Evolutionary conservation across 768 basidiomycete genomes (phyloP).

Genomic region (Gelatoporia subvermispora): DNA sequence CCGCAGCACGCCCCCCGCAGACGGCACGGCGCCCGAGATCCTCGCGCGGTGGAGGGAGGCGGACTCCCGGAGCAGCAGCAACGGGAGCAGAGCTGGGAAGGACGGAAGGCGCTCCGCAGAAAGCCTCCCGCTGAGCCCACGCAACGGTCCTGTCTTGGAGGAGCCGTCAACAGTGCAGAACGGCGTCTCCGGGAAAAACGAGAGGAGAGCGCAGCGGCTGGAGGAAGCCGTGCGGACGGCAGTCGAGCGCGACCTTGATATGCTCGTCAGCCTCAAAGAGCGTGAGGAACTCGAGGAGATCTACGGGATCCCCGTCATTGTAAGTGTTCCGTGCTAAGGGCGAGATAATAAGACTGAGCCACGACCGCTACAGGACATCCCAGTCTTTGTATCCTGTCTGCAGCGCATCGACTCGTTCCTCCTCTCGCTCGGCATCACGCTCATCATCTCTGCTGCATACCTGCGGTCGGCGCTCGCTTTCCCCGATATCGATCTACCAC

Average conservation of each 20-base stretch:
- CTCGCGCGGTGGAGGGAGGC: constrained; percentile 24
- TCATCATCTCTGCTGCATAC: constrained; percentile 57
- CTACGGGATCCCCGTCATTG: constrained; percentile 76
- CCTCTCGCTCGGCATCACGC: constrained; percentile 61
- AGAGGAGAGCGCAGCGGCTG: not conserved
- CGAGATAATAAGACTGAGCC: not conserved
- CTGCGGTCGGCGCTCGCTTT: constrained; percentile 47
- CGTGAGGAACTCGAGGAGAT: constrained; percentile 76
- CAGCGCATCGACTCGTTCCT: constrained; percentile 73
- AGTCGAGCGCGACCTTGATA: constrained; percentile 63
- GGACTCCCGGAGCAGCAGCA: constrained; percentile 2
- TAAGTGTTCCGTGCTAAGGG: constrained; percentile 35
- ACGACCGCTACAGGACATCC: constrained; percentile 57
- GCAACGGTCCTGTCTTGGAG: constrained; percentile 2
- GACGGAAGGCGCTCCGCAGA: constrained; percentile 10
- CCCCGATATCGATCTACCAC: constrained; percentile 7
- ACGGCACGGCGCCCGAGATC: constrained; percentile 36
- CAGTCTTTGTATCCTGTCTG: constrained; percentile 72
- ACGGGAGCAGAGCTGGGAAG: constrained; percentile 10
- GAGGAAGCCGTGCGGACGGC: constrained; percentile 30
- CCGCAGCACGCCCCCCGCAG: constrained; percentile 57
- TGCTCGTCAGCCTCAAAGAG: constrained; percentile 55
- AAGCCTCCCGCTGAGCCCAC: constrained; percentile 12
- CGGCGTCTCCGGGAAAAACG: not conserved
- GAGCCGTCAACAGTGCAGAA: not conserved